phyloP scores from a whole-genome alignment of 2,329 filamentous ascomycete genomes.

The Nemania sp. region DNA sequence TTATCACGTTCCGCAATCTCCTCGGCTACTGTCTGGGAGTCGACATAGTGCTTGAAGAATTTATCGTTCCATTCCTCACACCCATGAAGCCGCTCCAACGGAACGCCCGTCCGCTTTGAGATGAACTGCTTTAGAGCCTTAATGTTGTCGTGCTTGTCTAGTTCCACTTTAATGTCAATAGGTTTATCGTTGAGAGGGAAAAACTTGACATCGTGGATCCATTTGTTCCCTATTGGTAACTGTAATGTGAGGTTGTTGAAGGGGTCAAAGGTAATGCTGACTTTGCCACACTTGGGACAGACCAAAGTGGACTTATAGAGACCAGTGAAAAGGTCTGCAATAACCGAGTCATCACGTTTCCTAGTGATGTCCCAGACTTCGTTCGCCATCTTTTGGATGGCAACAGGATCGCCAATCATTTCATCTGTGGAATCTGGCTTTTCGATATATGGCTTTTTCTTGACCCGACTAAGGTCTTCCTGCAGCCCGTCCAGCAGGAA shows the following conservation, averaged over 20 bases:
- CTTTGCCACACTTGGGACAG: constrained; percentile 87
- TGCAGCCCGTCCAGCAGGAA: constrained; percentile 93
- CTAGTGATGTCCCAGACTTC: constrained; percentile 91
- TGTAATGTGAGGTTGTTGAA: constrained; percentile 94
- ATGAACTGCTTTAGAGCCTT: constrained; percentile 70
- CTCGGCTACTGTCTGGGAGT: constrained; percentile 68
- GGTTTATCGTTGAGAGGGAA: constrained; percentile 74
- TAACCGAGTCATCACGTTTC: constrained; percentile 89
- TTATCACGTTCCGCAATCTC: constrained; percentile 69
- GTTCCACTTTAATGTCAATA: constrained; percentile 74
- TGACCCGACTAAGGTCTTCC: constrained; percentile 90
- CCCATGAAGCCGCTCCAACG: constrained; percentile 69
- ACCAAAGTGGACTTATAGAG: constrained; percentile 98
- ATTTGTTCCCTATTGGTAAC: constrained; percentile 82
- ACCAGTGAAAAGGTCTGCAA: constrained; percentile 93
- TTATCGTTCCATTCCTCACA: constrained; percentile 81
- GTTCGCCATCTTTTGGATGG: constrained; percentile 82
- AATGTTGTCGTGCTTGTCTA: constrained; percentile 75
- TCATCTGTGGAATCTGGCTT: constrained; percentile 98
- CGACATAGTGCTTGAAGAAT: constrained; percentile 85
- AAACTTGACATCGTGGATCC: constrained; percentile 74
- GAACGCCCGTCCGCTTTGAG: constrained; percentile 68
- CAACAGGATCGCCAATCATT: constrained; percentile 80
- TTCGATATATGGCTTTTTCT: constrained; percentile 95
- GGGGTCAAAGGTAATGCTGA: constrained; percentile 98